Evolutionary conservation across 2,329 filamentous ascomycete species (phyloP).

Genomic region (Colletotrichum phormii): DNA sequence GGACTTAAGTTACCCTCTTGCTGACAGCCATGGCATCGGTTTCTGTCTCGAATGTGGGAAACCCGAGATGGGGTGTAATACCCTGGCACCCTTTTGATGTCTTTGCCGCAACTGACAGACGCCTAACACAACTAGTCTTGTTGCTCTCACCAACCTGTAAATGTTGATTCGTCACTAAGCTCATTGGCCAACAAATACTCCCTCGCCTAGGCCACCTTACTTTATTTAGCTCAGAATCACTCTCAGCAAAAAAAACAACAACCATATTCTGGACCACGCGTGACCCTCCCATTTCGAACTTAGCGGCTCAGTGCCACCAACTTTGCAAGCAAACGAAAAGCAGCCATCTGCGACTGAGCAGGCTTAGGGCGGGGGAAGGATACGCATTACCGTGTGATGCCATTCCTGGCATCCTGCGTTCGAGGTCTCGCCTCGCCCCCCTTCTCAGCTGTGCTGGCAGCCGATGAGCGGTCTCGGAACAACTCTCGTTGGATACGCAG

Average conservation of each 20-base stretch:
- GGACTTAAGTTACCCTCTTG: neutral
- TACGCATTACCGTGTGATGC: constrained; percentile 3
- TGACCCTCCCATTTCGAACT: constrained; percentile 21
- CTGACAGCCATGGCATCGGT: neutral
- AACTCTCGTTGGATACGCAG: constrained; percentile 8
- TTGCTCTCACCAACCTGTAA: neutral
- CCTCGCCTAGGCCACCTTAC: neutral
- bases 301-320: constrained; percentile 8
- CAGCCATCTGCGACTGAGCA: neutral
- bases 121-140: neutral
- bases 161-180: neutral
- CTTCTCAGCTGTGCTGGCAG: constrained; percentile 15
- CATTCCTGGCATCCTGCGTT: constrained; percentile 17
- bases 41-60: neutral
- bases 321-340: neutral
- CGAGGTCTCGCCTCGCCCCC: constrained; percentile 13
- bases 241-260: neutral
- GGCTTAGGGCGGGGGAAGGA: constrained; percentile 1
- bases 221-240: neutral
- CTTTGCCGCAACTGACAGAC: neutral
- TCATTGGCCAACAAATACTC: constrained; percentile 11
- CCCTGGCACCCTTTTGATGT: neutral
- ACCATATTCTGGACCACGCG: constrained; percentile 11
- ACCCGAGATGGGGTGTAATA: neutral
- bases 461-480: constrained; percentile 29